These are phyloP conservation scores for Silene conica DNA, from an alignment of 148 eudicot species.

Conservation along the genomic window DNA sequence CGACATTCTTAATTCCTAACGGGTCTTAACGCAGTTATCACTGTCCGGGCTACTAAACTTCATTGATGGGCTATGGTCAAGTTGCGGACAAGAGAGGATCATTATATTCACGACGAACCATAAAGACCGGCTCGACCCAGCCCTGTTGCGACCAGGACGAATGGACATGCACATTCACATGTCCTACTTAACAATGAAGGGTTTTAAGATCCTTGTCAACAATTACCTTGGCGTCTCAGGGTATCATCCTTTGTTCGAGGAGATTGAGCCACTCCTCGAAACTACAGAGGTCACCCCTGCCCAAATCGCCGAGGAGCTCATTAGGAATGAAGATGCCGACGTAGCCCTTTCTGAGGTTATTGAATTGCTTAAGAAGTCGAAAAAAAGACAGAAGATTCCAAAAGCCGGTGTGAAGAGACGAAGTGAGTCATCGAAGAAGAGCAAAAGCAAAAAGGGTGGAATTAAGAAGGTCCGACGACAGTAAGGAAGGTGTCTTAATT, in stretches of 20 bases:
- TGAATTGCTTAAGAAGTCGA: slow-evolving; percentile 23
- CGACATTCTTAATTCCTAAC: background rate
- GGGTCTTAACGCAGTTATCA: slow-evolving; percentile 35
- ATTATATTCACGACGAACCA: slow-evolving; percentile 63
- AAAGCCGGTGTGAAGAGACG: background rate
- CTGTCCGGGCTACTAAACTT: slow-evolving; percentile 53
- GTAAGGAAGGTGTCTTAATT: too few relatives aligned
- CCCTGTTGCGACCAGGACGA: slow-evolving; percentile 51
- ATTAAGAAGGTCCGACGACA: too few relatives aligned
- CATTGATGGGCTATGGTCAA: slow-evolving; percentile 60
- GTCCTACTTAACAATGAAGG: slow-evolving; percentile 40
- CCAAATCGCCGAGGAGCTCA: slow-evolving; percentile 45
- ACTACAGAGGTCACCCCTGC: slow-evolving; percentile 33
- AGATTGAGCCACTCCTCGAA: slow-evolving; percentile 32
- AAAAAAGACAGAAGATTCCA: background rate
- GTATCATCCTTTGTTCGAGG: slow-evolving; percentile 27
- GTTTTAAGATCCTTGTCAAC: slow-evolving; percentile 33
- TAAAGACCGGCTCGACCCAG: slow-evolving; percentile 54
- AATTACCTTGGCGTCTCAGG: slow-evolving; percentile 34
- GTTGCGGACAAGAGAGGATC: slow-evolving; percentile 53
- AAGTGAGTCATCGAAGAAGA: background rate
- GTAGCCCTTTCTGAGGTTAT: slow-evolving; percentile 31
- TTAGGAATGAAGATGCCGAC: slow-evolving; percentile 31
- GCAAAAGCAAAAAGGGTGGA: background rate
- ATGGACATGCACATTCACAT: slow-evolving; percentile 64